Percentiles rank a stretch among this genome's conserved stretches.
phyloP scores from a whole-genome alignment of 2,329 filamentous ascomycete genomes.

The Trichophyton verrucosum region DNA sequence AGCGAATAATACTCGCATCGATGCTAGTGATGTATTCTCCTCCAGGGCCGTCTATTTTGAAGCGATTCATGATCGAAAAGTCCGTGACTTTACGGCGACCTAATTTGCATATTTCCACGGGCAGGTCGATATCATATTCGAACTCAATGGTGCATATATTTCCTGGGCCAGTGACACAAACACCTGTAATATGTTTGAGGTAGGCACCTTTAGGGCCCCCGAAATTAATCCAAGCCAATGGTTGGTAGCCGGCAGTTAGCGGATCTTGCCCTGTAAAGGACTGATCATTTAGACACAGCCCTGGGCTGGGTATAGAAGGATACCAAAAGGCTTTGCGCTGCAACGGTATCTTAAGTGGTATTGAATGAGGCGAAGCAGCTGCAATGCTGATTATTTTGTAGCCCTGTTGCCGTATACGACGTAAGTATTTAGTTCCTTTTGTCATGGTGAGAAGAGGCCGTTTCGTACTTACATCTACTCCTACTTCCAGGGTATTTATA shows the following conservation, averaged over 20 bases:
- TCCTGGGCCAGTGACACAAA: not conserved
- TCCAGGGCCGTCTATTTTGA: not conserved
- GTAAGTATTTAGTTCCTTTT: not conserved
- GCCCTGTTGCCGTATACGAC: not conserved
- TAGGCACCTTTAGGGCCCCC: not conserved
- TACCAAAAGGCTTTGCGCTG: not conserved
- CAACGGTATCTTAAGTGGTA: not conserved
- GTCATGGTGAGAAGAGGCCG: not conserved
- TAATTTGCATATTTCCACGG: not conserved
- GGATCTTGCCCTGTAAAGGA: not conserved
- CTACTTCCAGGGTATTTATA: not conserved
- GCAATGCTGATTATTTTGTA: slow-evolving; percentile 1
- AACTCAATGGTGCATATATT: not conserved
- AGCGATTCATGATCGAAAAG: not conserved
- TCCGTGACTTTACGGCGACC: not conserved
- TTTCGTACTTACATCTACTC: not conserved
- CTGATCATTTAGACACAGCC: not conserved
- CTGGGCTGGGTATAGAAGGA: not conserved
- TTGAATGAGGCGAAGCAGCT: not conserved
- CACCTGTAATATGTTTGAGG: not conserved
- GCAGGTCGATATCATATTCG: not conserved
- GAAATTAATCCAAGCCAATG: not conserved
- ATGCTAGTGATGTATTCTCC: not conserved
- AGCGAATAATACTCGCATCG: not conserved
- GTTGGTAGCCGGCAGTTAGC: not conserved